phyloP scores from a whole-genome alignment of 257 asterid species.

The Phtheirospermum japonicum region DNA sequence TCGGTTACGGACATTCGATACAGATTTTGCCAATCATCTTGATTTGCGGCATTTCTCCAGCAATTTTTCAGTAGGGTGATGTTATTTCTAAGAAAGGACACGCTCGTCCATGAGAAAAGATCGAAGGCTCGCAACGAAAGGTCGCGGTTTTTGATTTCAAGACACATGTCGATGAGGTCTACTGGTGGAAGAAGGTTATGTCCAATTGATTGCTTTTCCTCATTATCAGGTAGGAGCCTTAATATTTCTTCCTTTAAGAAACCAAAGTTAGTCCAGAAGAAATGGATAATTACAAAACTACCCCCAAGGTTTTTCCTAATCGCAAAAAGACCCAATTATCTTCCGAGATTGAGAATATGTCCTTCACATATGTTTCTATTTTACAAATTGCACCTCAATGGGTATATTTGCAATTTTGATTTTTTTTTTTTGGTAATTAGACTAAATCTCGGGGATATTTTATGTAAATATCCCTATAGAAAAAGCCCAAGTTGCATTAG shows the following conservation, averaged over 20 bases:
- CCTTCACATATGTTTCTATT: too few species aligned
- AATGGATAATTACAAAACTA: background rate
- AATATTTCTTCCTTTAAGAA: constrained; percentile 72
- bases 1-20: constrained; percentile 53
- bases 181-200: constrained; percentile 68
- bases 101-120: constrained; percentile 83
- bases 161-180: constrained; percentile 77
- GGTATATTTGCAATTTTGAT: too few species aligned
- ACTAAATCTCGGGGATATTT: too few species aligned
- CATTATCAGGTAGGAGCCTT: constrained; percentile 39
- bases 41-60: constrained; percentile 92
- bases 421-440: too few species aligned
- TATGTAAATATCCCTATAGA: too few species aligned
- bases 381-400: too few species aligned
- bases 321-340: too few species aligned
- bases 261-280: constrained; percentile 15
- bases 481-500: too few species aligned
- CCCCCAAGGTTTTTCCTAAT: too few species aligned
- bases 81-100: constrained; percentile 67
- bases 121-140: constrained; percentile 74
- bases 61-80: constrained; percentile 77
- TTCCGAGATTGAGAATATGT: background rate
- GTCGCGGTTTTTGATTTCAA: constrained; percentile 48
- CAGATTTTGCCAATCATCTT: constrained; percentile 78
- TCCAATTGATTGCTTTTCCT: constrained; percentile 53